Evolutionary conservation across 805 yeast species (phyloP).

Genomic region (Barnettozyma populi): DNA sequence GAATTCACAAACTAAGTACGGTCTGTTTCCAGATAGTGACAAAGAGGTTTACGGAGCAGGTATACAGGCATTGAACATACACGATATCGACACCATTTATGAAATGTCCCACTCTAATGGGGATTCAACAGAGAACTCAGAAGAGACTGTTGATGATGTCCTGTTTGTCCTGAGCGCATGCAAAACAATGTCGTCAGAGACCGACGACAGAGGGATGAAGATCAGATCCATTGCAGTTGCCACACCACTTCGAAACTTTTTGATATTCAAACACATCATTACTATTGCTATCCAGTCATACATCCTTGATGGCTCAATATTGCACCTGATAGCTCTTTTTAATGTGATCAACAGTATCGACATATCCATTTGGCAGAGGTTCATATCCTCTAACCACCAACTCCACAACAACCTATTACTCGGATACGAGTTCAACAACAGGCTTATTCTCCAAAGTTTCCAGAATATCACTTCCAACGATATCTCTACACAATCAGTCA

Average conservation of each 20-base stretch:
- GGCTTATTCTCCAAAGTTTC: slow-evolving; percentile 19
- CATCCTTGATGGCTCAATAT: slow-evolving; percentile 18
- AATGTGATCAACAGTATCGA: slow-evolving; percentile 21
- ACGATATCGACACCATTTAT: slow-evolving; percentile 19
- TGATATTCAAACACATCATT: slow-evolving; percentile 53
- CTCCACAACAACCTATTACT: slow-evolving; percentile 16
- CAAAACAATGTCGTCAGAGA: slow-evolving; percentile 37
- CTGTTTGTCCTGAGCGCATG: slow-evolving; percentile 54
- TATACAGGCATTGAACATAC: slow-evolving; percentile 10
- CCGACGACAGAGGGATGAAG: slow-evolving; percentile 48
- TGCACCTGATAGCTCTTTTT: slow-evolving; percentile 18
- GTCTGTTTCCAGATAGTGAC: slow-evolving; percentile 17
- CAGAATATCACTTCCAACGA: slow-evolving; percentile 18
- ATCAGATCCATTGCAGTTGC: slow-evolving; percentile 57
- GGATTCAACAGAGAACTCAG: not conserved
- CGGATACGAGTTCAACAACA: slow-evolving; percentile 18
- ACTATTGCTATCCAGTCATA: slow-evolving; percentile 41
- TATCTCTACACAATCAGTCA: slow-evolving; percentile 12
- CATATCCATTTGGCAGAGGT: slow-evolving; percentile 19
- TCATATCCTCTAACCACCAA: slow-evolving; percentile 9
- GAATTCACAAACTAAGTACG: slow-evolving; percentile 24
- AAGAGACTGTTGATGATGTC: slow-evolving; percentile 27
- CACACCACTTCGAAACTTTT: slow-evolving; percentile 47
- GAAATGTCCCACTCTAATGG: slow-evolving; percentile 11
- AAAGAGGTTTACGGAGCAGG: slow-evolving; percentile 16